phyloP scores from a whole-genome alignment of 148 eudicot genomes.

The Silene uniflora region DNA sequence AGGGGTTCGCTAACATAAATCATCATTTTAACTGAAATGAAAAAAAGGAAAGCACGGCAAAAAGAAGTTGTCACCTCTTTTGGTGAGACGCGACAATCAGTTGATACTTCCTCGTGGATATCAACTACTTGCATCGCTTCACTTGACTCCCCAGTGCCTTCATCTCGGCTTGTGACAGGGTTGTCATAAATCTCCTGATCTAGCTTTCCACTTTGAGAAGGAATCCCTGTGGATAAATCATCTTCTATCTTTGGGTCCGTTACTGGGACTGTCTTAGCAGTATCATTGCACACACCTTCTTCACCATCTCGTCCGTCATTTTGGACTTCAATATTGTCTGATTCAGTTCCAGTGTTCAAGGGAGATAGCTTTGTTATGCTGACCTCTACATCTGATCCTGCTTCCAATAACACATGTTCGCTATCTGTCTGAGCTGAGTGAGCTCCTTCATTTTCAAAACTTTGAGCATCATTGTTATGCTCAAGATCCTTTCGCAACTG shows the following conservation, averaged over 20 bases:
- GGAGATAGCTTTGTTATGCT: too few relatives aligned
- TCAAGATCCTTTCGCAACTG: too few relatives aligned
- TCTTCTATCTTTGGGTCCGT: neutral
- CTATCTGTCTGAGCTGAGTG: too few relatives aligned
- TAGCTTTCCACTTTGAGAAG: neutral
- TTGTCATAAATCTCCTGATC: neutral
- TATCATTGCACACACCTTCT: neutral
- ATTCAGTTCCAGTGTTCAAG: neutral
- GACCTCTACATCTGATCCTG: too few relatives aligned
- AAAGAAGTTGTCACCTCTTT: too few relatives aligned
- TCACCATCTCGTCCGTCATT: neutral
- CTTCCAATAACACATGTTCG: too few relatives aligned
- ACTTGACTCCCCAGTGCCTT: neutral
- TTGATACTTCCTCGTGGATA: neutral
- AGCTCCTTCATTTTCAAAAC: too few relatives aligned
- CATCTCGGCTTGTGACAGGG: neutral
- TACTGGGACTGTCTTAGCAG: neutral
- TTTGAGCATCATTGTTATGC: too few relatives aligned
- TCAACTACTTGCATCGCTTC: neutral
- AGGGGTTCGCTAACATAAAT: too few relatives aligned
- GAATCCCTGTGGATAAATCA: neutral
- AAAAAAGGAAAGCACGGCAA: too few relatives aligned
- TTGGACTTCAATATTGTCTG: neutral
- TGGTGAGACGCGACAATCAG: neutral
- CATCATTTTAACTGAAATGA: too few relatives aligned